Evolutionary conservation across 768 basidiomycete genomes (phyloP).

Genomic region (Kwoniella dejecticola): DNA sequence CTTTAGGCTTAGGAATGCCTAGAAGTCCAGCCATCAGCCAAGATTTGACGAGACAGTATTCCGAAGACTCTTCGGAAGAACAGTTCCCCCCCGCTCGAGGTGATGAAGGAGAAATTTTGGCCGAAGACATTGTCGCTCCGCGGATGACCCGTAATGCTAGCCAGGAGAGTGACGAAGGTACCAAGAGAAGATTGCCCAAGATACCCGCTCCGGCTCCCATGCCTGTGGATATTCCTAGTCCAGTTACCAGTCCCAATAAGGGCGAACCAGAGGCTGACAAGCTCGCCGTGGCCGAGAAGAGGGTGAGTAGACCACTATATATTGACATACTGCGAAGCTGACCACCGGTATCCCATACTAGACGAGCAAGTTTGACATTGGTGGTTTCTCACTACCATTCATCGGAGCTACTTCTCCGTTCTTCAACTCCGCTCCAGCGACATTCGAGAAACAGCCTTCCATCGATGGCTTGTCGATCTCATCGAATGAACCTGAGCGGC

Average conservation of each 20-base stretch:
- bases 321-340: no score
- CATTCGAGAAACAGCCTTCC: conserved; percentile 30
- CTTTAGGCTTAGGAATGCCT: conserved; percentile 54
- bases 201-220: conserved; percentile 44
- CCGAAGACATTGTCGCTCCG: conserved; percentile 19
- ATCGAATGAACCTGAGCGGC: conserved; percentile 28
- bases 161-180: conserved; percentile 13
- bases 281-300: conserved; percentile 25
- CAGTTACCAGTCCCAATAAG: conserved; percentile 37
- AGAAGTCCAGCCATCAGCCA: conserved; percentile 34
- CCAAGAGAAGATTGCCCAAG: conserved; percentile 40
- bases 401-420: conserved; percentile 49
- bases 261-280: conserved; percentile 12
- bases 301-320: conserved; percentile 23
- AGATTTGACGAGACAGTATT: conserved; percentile 18
- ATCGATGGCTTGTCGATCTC: conserved; percentile 15
- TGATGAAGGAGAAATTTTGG: conserved; percentile 20
- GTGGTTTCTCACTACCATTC: conserved; percentile 45
- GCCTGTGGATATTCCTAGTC: conserved; percentile 45
- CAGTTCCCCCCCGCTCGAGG: conserved; percentile 7
- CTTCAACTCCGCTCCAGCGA: conserved; percentile 31
- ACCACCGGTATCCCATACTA: conserved; percentile 5
- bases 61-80: conserved; percentile 1
- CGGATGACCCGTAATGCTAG: conserved; percentile 10
- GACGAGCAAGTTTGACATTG: conserved; percentile 43